Conservation (phyloP, 1,139 yeast genomes). For the Diutina neorugosa region DNA sequence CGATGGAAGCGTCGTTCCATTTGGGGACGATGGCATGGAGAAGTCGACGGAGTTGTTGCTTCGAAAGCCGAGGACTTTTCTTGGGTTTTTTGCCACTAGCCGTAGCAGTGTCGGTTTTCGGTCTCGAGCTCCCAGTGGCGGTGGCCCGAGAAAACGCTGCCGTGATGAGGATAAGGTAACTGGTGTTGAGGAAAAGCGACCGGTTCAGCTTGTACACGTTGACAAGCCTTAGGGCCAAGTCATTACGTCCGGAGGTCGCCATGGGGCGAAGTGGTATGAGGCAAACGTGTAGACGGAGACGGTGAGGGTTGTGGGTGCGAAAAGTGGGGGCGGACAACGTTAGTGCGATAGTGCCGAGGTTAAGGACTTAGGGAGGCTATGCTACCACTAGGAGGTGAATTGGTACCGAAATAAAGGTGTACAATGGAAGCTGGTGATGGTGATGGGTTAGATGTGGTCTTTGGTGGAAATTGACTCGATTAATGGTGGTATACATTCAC, state of each 20-base stretch:
- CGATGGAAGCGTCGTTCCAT: slow-evolving; percentile 20
- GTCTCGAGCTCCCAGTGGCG: slow-evolving; percentile 11
- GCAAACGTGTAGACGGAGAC: background rate
- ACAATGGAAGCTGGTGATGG: too few species aligned
- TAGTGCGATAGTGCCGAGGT: background rate
- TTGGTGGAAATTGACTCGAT: too few species aligned
- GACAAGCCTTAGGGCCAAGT: slow-evolving; percentile 14
- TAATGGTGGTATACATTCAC: too few species aligned
- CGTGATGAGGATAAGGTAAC: slow-evolving; percentile 34
- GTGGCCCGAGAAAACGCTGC: slow-evolving; percentile 38
- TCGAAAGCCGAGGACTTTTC: slow-evolving; percentile 20
- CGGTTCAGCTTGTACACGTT: slow-evolving; percentile 33
- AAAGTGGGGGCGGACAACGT: background rate
- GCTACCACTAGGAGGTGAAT: background rate
- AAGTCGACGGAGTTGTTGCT: slow-evolving; percentile 21
- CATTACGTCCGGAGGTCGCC: background rate
- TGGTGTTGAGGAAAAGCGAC: slow-evolving; percentile 34
- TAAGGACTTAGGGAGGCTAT: background rate
- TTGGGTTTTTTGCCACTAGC: slow-evolving; percentile 6
- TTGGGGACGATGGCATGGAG: slow-evolving; percentile 30
- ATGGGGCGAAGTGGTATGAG: background rate
- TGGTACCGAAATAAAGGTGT: too few species aligned
- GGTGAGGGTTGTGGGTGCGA: background rate
- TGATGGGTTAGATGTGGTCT: too few species aligned
- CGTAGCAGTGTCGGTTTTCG: slow-evolving; percentile 5